A percentile compares a stretch with the other conserved stretches of the same genome.
Evolutionary conservation across 2,329 filamentous ascomycete species (phyloP).

Genomic region (Onygenales sp.): DNA sequence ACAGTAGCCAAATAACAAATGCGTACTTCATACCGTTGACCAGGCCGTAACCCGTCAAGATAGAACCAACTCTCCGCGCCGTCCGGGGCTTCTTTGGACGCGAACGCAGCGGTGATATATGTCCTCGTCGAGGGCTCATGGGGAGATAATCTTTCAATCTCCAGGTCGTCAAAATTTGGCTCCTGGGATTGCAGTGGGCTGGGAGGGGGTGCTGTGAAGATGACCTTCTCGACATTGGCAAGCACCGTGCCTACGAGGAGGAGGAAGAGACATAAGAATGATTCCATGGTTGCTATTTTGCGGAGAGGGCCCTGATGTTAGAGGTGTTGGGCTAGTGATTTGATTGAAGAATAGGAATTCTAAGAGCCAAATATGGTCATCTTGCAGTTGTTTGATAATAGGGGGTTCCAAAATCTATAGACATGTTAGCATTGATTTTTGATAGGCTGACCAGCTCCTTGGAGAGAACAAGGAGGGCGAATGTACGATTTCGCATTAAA

Average conservation of each 20-base stretch:
- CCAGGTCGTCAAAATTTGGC: slow-evolving; percentile 51
- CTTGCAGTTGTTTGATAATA: no score
- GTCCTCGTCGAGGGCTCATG: slow-evolving; percentile 49
- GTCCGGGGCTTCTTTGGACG: slow-evolving; percentile 40
- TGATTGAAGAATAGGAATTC: neutral
- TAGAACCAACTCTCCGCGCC: slow-evolving; percentile 70
- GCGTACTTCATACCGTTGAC: slow-evolving; percentile 78
- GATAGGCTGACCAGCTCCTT: no score
- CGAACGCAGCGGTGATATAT: slow-evolving; percentile 58
- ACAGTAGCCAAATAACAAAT: slow-evolving; percentile 92
- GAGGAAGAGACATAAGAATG: slow-evolving; percentile 3
- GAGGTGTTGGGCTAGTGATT: neutral
- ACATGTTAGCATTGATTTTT: no score
- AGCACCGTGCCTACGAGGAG: slow-evolving; percentile 15
- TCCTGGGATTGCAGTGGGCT: slow-evolving; percentile 47
- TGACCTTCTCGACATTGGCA: slow-evolving; percentile 84
- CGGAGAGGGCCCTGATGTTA: slow-evolving; percentile 13
- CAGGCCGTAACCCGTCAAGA: slow-evolving; percentile 58
- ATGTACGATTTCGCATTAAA: no score
- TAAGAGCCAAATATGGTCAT: no score
- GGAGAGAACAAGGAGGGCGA: no score
- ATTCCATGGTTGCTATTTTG: neutral
- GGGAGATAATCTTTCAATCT: slow-evolving; percentile 57
- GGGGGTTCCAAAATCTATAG: no score
- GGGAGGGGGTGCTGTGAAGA: slow-evolving; percentile 65